Conservation (phyloP, 2,329 filamentous ascomycete species). For the Ophiostoma fasciatum region DNA sequence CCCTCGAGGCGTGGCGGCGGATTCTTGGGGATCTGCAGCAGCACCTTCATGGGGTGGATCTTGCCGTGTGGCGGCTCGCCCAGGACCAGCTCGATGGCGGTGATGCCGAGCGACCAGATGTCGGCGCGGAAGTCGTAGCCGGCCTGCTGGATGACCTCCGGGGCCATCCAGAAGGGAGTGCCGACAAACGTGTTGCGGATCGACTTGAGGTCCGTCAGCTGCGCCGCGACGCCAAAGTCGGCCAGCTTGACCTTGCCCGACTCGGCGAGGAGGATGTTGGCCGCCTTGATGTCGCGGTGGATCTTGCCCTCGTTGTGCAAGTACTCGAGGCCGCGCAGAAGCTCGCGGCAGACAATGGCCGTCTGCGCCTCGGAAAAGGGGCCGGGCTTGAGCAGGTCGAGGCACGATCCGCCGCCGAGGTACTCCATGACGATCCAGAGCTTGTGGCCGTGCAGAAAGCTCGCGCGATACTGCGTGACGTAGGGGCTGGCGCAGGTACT, state of each 20-base stretch:
- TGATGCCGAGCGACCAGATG: conserved; percentile 87
- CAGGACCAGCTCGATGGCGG: conserved; percentile 75
- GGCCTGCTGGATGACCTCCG: conserved; percentile 82
- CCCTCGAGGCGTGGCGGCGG: conserved; percentile 73
- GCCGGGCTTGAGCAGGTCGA: conserved; percentile 85
- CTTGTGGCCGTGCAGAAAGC: conserved; percentile 90
- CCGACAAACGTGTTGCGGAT: conserved; percentile 96
- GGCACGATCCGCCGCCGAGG: conserved; percentile 83
- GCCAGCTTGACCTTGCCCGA: conserved; percentile 86
- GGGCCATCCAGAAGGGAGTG: conserved; percentile 95
- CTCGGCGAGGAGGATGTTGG: conserved; percentile 87
- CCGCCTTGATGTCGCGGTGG: conserved; percentile 91
- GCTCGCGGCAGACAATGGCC: conserved; percentile 83
- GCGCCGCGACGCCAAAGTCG: conserved; percentile 92
- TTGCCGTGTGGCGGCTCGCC: conserved; percentile 79
- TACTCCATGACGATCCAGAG: conserved; percentile 99
- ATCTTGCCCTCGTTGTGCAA: conserved; percentile 90
- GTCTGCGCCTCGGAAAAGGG: conserved; percentile 82
- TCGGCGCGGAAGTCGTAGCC: conserved; percentile 78
- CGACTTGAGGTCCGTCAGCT: conserved; percentile 94
- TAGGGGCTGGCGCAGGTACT: conserved; percentile 89
- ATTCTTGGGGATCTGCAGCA: conserved; percentile 84
- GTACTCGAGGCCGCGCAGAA: conserved; percentile 82
- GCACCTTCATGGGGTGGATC: conserved; percentile 84
- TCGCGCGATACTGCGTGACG: conserved; percentile 92